Base-by-base conservation (phyloP, 2,329 filamentous ascomycete genomes). In the Fusarium nodosum region DNA sequence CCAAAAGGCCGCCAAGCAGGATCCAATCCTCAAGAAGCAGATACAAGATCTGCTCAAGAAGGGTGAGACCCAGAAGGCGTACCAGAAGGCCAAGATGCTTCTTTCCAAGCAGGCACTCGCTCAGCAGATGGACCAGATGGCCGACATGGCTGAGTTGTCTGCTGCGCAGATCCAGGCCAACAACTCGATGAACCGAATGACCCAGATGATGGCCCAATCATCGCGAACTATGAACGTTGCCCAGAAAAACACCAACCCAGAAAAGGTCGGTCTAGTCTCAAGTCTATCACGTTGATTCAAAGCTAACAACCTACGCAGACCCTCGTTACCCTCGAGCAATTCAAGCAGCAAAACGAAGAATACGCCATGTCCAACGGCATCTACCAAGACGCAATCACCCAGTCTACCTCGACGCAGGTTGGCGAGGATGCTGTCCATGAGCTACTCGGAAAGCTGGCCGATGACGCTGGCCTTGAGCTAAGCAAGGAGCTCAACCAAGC, bases 361-460 rank as follows among this genome's bases (percentile, higher is more conserved):
- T 88, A 88, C 78, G 85, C 86, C 78, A 87, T 89, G 81, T 85
- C 83, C 77, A 88, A 88, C 78, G 86, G 90, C 72, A 93, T 94
- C 80, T 96, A 96, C 80, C 93, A 95, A 79, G 93, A 94, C 76
- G 92, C 93, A 63, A 95, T 94, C 66, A 89, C 88, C 24, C 90
- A 91, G 64, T 91, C 91, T 38, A 97, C 93, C 2, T 78, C 92
- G 80, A 75, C 91, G 83, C 77, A 92, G 84, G 79, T 94, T 82
- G 82, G 92, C 83, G 80, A 97, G 77, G 93, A 97, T 72, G 93
- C 94, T 72, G 93, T 97, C 3, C 93, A 97, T 79, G 90, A 93
- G 71, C 82, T 97, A 66, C 91, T 97, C 81, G 91, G 88, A 69
- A 92, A 97, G 81, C 88, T 96, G 44, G 93, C 93, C 67, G 94